Evolutionary conservation across 192 early-diverging fungal species (phyloP).

Genomic region (Coemansia sp.): DNA sequence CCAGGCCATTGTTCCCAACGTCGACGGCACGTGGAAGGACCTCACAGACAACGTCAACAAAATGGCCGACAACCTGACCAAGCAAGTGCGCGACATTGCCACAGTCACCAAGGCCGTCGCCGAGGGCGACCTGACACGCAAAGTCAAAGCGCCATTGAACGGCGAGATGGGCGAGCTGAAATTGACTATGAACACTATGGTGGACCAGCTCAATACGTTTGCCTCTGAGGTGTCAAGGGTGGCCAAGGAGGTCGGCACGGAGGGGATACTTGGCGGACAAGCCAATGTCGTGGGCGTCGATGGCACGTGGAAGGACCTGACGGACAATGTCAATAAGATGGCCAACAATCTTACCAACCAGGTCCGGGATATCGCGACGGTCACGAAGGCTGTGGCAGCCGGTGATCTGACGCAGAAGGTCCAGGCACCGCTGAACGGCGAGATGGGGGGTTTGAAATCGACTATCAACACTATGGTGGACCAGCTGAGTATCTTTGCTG

Average conservation of each 20-base stretch:
- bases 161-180: slow-evolving; percentile 25
- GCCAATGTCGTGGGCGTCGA: slow-evolving; percentile 59
- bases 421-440: slow-evolving; percentile 59
- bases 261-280: slow-evolving; percentile 66
- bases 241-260: slow-evolving; percentile 69
- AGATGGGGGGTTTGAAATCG: slow-evolving; percentile 59
- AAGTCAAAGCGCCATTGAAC: slow-evolving; percentile 9
- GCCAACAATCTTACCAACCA: slow-evolving; percentile 58
- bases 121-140: slow-evolving; percentile 10
- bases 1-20: slow-evolving; percentile 57
- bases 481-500: slow-evolving; percentile 47
- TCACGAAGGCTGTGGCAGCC: slow-evolving; percentile 61
- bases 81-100: slow-evolving; percentile 60
- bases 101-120: slow-evolving; percentile 30
- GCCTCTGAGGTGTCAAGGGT: slow-evolving; percentile 53
- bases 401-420: slow-evolving; percentile 57
- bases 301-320: slow-evolving; percentile 63
- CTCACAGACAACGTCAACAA: slow-evolving; percentile 58
- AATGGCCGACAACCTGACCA: slow-evolving; percentile 57
- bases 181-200: slow-evolving; percentile 25
- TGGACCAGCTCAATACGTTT: slow-evolving; percentile 16
- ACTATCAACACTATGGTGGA: slow-evolving; percentile 63
- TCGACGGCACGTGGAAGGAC: slow-evolving; percentile 61
- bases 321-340: slow-evolving; percentile 61
- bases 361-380: slow-evolving; percentile 58